phyloP scores from a whole-genome alignment of 192 early-diverging fungal species.

The Linnemannia schmuckeri region DNA sequence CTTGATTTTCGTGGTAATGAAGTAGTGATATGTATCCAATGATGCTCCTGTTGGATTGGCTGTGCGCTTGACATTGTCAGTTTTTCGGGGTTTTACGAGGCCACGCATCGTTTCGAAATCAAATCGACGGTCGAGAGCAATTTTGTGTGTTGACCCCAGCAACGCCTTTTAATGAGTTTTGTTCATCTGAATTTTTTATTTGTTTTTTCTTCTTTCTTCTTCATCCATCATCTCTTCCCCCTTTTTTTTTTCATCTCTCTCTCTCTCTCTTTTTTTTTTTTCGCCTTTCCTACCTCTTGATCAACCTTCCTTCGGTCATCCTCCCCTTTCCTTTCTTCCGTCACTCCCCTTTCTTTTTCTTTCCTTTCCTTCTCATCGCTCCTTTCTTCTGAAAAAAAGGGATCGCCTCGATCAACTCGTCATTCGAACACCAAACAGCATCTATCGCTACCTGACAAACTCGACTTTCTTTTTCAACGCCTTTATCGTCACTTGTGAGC shows the following conservation, averaged over 20 bases:
- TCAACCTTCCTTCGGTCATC: neutral
- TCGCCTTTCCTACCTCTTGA: neutral
- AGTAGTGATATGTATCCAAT: too few species aligned
- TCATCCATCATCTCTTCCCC: neutral
- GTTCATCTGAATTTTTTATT: too few species aligned
- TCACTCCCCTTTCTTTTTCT: neutral
- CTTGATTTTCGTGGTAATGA: too few species aligned
- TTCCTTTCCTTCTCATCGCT: neutral
- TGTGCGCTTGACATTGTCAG: too few species aligned
- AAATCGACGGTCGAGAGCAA: too few species aligned
- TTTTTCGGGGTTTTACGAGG: too few species aligned
- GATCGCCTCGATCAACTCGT: slow-evolving; percentile 6
- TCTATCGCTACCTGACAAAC: neutral
- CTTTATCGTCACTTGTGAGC: slow-evolving; percentile 1
- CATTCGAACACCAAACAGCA: neutral
- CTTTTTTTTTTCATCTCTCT: too few species aligned
- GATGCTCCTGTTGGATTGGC: too few species aligned
- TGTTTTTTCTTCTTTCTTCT: slow-evolving; percentile 2
- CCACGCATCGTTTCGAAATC: too few species aligned
- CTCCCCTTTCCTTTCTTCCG: neutral
- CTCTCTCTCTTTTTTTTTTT: neutral
- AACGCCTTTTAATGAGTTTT: too few species aligned
- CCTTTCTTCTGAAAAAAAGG: neutral
- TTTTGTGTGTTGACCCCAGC: too few species aligned
- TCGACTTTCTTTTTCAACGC: neutral